Base-by-base conservation (phyloP, 768 basidiomycete genomes). In the Collybia nuda region DNA sequence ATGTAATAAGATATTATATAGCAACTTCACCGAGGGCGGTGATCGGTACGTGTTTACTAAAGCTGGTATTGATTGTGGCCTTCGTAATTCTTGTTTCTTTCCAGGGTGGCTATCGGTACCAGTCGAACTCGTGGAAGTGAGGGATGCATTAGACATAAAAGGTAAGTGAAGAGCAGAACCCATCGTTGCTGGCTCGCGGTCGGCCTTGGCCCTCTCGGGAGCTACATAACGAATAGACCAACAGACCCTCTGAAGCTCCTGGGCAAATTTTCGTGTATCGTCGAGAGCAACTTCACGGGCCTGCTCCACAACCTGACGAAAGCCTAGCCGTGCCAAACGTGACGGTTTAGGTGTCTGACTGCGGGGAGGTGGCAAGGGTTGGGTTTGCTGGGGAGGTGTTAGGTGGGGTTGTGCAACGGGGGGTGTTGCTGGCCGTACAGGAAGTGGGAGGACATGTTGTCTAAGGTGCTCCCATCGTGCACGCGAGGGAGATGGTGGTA, bases 291-390 rank as follows among this genome's bases (percentile, higher is more conserved):
- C 69, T 47, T 81, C 83, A 22, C 76, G 76, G 2, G 72, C 85
- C 49, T 82, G 76, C 28, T 88, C 86, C 1, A 87, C 85, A 11
- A 86, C 80, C 19, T 88, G 83, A 41, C 75, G 74, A 55, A 86
- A 82, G 1, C 79, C 83, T 11, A 84, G 63, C 40, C 74, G 73
- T 5, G 73, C 73, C 24, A 85, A 62, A 12, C 78, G 71, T 28
- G 78, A 81, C 4, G 71, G 72, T 56, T 80, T 84, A 8, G 80
- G 76, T 0, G 79, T 69, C 44, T 67, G 70, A 5, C 63, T 54
- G 40, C 61, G 63, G 29, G 62, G 54, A 56, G 36, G 56, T 43
- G 54, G 62, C 26, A 49, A 61, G 46, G 47, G 53, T 38, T 48
- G 57, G 24, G 51, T 32, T 7, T 56, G 23, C 1, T 40, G 49